Conservation (phyloP, 148 eudicot genomes). For the Rhododendron griersonianum region DNA sequence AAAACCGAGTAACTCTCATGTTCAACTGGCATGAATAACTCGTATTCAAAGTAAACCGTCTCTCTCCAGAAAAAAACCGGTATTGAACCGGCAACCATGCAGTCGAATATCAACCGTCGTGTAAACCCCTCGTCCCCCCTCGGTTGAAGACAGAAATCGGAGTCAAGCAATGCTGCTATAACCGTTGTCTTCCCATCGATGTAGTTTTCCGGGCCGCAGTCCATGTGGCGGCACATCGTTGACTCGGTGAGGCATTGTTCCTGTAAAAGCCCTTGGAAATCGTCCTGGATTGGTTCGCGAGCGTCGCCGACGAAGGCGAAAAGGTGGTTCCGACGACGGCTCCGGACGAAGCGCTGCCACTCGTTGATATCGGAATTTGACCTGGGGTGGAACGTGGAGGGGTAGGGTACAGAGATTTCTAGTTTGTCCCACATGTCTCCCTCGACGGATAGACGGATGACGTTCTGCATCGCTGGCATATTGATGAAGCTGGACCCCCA, state of each 20-base stretch:
- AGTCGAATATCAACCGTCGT: conserved; percentile 46
- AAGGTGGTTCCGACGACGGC: conserved; percentile 32
- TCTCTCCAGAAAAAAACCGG: conserved; percentile 51
- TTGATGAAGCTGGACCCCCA: conserved; percentile 58
- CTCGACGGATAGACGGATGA: conserved; percentile 55
- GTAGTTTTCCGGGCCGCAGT: conserved; percentile 32
- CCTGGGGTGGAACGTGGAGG: conserved; percentile 77
- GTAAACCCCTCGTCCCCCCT: conserved; percentile 46
- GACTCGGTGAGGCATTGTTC: conserved; percentile 26
- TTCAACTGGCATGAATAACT: conserved; percentile 72
- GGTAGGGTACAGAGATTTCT: conserved; percentile 71
- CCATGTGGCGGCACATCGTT: conserved; percentile 30
- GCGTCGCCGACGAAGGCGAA: conserved; percentile 34
- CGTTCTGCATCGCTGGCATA: conserved; percentile 44
- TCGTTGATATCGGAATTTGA: conserved; percentile 25
- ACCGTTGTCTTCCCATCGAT: conserved; percentile 21
- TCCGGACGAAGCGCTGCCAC: conserved; percentile 61
- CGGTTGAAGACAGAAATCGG: conserved; percentile 58
- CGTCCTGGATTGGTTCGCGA: conserved; percentile 23
- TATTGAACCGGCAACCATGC: conserved; percentile 51
- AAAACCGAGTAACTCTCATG: conserved; percentile 62
- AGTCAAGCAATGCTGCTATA: conserved; percentile 25
- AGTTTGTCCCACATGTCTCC: conserved; percentile 54
- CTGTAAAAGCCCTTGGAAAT: conserved; percentile 26
- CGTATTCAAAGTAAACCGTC: conserved; percentile 71